These are phyloP conservation scores for Knoxdaviesia proteae DNA, from an alignment of 2,329 filamentous ascomycete species.

Conservation along the genomic window DNA sequence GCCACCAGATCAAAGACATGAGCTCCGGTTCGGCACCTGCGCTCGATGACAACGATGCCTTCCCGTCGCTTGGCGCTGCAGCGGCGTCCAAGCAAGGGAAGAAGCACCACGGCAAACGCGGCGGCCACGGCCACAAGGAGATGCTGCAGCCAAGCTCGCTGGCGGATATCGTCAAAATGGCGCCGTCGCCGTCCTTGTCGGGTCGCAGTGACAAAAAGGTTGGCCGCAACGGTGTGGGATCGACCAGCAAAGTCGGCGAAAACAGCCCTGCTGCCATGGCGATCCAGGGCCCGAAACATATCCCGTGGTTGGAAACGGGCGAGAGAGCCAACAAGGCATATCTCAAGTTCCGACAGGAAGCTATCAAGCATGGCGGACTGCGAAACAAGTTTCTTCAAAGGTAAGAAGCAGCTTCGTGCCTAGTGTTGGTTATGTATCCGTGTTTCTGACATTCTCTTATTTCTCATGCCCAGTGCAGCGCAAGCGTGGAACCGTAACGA, in stretches of 20 bases:
- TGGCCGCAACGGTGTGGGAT: constrained; percentile 42
- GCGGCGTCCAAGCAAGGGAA: constrained; percentile 57
- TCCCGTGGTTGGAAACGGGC: constrained; percentile 92
- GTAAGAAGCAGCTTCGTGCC: constrained; percentile 24
- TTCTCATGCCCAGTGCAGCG: constrained; percentile 42
- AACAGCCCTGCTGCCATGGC: constrained; percentile 64
- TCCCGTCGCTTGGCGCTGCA: constrained; percentile 61
- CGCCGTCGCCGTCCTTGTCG: constrained; percentile 57
- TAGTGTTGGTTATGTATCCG: background rate
- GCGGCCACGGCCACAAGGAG: constrained; percentile 59
- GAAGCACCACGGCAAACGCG: constrained; percentile 83
- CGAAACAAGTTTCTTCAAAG: constrained; percentile 95
- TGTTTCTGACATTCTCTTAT: constrained; percentile 1
- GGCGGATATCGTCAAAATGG: constrained; percentile 90
- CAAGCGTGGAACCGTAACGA: constrained; percentile 99
- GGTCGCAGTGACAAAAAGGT: constrained; percentile 40
- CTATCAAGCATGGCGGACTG: constrained; percentile 89
- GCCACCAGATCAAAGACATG: constrained; percentile 28
- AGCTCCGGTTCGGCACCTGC: constrained; percentile 31
- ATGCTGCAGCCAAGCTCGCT: constrained; percentile 53
- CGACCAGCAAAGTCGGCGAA: constrained; percentile 45
- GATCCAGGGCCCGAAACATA: constrained; percentile 73
- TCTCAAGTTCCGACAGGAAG: constrained; percentile 82
- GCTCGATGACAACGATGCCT: constrained; percentile 87
- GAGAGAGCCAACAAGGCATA: constrained; percentile 82